Percentiles rank a stretch among this genome's conserved stretches.
phyloP scores from a whole-genome alignment of 352 stramenopile genomes.

The Phytophthora foliorum region DNA sequence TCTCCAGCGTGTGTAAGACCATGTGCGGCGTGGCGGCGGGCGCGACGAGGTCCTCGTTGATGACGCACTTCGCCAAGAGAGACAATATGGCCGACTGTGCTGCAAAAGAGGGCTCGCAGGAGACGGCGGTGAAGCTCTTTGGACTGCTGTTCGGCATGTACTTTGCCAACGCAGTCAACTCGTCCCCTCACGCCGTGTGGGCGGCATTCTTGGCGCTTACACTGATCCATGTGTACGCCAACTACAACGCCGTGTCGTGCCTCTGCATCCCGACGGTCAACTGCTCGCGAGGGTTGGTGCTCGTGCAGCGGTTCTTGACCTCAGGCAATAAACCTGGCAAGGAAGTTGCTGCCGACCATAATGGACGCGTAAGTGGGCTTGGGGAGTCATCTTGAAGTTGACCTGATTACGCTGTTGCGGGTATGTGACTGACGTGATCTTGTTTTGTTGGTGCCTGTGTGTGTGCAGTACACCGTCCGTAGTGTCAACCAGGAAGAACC shows the following conservation, averaged over 20 bases:
- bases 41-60: conserved; percentile 94
- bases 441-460: neutral
- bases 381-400: conserved; percentile 21
- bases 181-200: conserved; percentile 81
- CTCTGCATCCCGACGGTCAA: conserved; percentile 94
- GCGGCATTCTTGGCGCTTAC: conserved; percentile 94
- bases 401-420: conserved; percentile 21
- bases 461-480: conserved; percentile 56
- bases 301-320: conserved; percentile 63
- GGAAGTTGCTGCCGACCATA: conserved; percentile 38
- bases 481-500: conserved; percentile 73
- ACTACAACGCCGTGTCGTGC: conserved; percentile 92
- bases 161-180: conserved; percentile 81
- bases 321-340: conserved; percentile 28
- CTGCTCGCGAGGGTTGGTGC: conserved; percentile 56
- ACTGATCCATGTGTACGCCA: conserved; percentile 94
- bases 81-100: conserved; percentile 94
- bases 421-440: neutral
- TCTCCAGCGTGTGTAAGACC: conserved; percentile 94
- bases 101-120: conserved; percentile 96
- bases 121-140: conserved; percentile 95
- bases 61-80: conserved; percentile 89
- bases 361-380: conserved; percentile 29
- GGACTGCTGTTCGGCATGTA: conserved; percentile 93
- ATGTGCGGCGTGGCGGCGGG: conserved; percentile 96